A percentile compares a stretch with the other conserved stretches of the same genome.
phyloP scores from a whole-genome alignment of 805 yeast species.

The Monosporozyma servazzii region DNA sequence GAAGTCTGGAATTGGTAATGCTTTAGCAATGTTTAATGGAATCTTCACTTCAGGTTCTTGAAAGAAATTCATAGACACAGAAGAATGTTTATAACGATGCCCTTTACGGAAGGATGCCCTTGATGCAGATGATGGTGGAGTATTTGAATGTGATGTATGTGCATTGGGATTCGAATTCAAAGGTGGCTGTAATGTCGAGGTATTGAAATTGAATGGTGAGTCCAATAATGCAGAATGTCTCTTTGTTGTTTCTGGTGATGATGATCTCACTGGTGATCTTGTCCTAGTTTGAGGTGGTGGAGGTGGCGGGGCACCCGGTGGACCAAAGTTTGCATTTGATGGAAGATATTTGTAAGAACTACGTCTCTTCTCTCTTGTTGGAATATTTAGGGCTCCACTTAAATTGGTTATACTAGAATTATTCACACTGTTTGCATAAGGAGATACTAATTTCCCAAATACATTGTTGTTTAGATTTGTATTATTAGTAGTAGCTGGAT shows the following conservation, averaged over 20 bases:
- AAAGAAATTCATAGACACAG: slow-evolving; percentile 90
- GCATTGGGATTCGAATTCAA: background rate
- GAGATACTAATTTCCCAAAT: background rate
- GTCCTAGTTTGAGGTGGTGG: slow-evolving; percentile 22
- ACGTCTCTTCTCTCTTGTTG: slow-evolving; percentile 15
- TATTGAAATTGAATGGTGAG: slow-evolving; percentile 23
- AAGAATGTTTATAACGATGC: slow-evolving; percentile 90
- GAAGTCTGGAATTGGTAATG: slow-evolving; percentile 38
- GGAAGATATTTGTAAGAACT: slow-evolving; percentile 27
- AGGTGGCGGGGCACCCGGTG: slow-evolving; percentile 25
- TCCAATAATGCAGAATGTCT: slow-evolving; percentile 19
- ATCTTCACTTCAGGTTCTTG: slow-evolving; percentile 80
- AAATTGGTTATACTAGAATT: background rate
- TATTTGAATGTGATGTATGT: slow-evolving; percentile 1
- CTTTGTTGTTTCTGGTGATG: slow-evolving; percentile 20
- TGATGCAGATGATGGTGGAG: slow-evolving; percentile 19
- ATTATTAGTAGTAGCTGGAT: background rate
- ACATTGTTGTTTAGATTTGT: background rate
- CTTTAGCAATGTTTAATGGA: slow-evolving; percentile 68
- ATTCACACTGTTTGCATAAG: background rate
- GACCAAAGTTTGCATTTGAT: slow-evolving; percentile 9
- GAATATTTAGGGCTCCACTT: background rate
- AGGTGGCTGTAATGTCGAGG: slow-evolving; percentile 9
- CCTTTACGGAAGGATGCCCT: slow-evolving; percentile 77
- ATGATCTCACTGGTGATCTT: slow-evolving; percentile 24